A percentile compares a stretch with the other conserved stretches of the same genome.
Conservation (phyloP, 768 basidiomycete genomes). For the Cubamyces lactineus region DNA sequence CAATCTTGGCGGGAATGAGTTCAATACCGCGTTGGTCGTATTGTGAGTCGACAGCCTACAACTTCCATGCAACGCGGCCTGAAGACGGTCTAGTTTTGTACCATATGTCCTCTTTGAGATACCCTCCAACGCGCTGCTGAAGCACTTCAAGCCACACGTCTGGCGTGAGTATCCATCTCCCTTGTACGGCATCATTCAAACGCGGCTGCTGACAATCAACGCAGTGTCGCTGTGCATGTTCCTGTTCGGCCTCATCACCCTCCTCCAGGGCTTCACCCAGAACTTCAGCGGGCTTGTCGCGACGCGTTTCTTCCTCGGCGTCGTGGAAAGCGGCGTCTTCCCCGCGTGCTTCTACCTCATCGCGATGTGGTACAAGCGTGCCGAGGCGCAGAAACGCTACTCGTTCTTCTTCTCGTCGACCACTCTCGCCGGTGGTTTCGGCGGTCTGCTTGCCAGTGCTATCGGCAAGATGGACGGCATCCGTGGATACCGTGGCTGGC, state of each 20-base stretch:
- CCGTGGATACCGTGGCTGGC: constrained; percentile 35
- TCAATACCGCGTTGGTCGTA: constrained; percentile 38
- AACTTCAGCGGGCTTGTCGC: constrained; percentile 41
- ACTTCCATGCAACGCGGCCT: neutral
- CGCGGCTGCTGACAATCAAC: neutral
- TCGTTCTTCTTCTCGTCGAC: constrained; percentile 44
- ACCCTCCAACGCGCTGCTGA: constrained; percentile 39
- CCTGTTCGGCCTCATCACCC: constrained; percentile 42
- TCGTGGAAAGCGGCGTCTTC: constrained; percentile 37
- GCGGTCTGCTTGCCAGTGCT: constrained; percentile 37
- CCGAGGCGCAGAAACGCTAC: constrained; percentile 40
- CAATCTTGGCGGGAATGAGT: constrained; percentile 32
- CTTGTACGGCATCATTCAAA: neutral
- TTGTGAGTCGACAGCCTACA: constrained; percentile 28
- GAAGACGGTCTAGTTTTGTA: constrained; percentile 29
- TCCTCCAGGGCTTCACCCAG: constrained; percentile 38
- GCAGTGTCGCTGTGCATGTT: constrained; percentile 41
- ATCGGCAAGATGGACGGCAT: constrained; percentile 40
- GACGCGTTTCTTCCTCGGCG: constrained; percentile 43
- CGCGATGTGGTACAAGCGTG: constrained; percentile 42
- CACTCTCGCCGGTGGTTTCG: constrained; percentile 45
- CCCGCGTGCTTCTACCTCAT: constrained; percentile 38
- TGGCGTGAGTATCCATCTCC: constrained; percentile 30
- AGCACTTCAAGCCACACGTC: constrained; percentile 41
- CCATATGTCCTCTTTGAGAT: constrained; percentile 42